Conservation (phyloP, 768 basidiomycete species). For the Tulasnella sp. region DNA sequence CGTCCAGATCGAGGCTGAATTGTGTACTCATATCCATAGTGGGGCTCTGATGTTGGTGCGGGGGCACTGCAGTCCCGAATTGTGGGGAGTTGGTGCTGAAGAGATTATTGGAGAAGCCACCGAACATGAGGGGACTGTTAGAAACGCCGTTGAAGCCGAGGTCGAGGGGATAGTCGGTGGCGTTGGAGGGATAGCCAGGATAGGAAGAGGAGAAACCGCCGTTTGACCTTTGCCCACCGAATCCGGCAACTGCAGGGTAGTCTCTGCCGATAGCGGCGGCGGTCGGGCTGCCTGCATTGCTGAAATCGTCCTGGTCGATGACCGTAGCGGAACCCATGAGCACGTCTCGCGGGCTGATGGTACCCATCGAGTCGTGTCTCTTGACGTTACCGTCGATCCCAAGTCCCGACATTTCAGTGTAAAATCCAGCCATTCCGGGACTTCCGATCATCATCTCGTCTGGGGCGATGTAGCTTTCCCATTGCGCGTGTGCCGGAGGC, state of each 20-base stretch:
- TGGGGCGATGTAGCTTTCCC: neutral
- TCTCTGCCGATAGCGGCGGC: neutral
- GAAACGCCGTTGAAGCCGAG: neutral
- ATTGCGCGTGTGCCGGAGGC: neutral
- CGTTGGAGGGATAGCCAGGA: neutral
- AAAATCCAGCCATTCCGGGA: conserved; percentile 4
- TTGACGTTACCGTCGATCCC: conserved; percentile 2
- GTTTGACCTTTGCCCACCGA: neutral
- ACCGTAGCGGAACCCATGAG: conserved; percentile 6
- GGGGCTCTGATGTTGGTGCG: neutral
- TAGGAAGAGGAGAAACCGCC: neutral
- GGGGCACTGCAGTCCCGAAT: neutral
- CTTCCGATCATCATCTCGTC: neutral
- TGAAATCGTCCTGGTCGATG: conserved; percentile 20
- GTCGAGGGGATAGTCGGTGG: neutral
- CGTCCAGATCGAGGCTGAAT: neutral
- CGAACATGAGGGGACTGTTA: neutral
- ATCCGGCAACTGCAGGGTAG: conserved; percentile 5
- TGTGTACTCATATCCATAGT: neutral
- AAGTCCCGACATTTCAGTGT: neutral
- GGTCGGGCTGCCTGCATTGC: neutral
- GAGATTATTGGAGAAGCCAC: neutral
- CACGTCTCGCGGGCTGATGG: conserved; percentile 1
- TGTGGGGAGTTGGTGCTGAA: neutral
- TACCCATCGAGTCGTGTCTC: neutral